Conservation (phyloP, 208 protist genomes). For the Trypanosoma rangeli region DNA sequence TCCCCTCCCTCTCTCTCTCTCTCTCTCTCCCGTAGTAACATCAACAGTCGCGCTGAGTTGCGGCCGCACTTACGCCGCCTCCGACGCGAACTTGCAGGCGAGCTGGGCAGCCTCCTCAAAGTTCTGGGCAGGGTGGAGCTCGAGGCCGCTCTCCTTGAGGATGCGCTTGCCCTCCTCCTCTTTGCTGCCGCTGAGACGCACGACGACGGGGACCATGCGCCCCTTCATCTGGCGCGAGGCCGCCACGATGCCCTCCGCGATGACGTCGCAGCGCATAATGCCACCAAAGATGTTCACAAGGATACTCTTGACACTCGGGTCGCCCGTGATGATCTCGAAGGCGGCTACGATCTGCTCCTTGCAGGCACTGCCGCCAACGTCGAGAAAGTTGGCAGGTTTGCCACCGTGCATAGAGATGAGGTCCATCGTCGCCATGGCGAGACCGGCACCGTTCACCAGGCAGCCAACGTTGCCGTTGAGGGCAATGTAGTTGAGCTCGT, state of each 20-base stretch:
- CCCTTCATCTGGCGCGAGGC: conserved; percentile 83
- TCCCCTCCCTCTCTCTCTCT: neutral
- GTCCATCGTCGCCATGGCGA: conserved; percentile 99
- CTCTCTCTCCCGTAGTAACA: neutral
- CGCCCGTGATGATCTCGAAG: conserved; percentile 97
- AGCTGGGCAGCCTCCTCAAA: conserved; percentile 84
- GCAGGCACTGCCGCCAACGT: conserved; percentile 96
- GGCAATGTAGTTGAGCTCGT: conserved; percentile 99
- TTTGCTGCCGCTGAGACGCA: conserved; percentile 95
- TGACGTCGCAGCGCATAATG: conserved; percentile 99
- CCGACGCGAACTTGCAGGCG: conserved; percentile 59
- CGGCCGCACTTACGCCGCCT: conserved; percentile 1
- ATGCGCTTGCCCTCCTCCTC: conserved; percentile 94
- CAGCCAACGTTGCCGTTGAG: conserved; percentile 99
- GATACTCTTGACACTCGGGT: conserved; percentile 95
- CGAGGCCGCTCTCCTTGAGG: conserved; percentile 86
- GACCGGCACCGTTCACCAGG: conserved; percentile 98
- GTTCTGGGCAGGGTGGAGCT: conserved; percentile 77
- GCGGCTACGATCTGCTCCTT: conserved; percentile 95
- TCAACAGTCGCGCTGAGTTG: too few relatives aligned
- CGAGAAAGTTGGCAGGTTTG: conserved; percentile 99
- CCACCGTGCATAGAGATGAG: conserved; percentile 98
- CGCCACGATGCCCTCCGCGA: conserved; percentile 96
- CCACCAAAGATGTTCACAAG: conserved; percentile 99
- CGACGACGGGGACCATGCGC: conserved; percentile 94